A percentile compares a stretch with the other conserved stretches of the same genome.
These are phyloP conservation scores for Hansenula lynferdii DNA, from an alignment of 1,139 yeast species.

Conservation along the genomic window DNA sequence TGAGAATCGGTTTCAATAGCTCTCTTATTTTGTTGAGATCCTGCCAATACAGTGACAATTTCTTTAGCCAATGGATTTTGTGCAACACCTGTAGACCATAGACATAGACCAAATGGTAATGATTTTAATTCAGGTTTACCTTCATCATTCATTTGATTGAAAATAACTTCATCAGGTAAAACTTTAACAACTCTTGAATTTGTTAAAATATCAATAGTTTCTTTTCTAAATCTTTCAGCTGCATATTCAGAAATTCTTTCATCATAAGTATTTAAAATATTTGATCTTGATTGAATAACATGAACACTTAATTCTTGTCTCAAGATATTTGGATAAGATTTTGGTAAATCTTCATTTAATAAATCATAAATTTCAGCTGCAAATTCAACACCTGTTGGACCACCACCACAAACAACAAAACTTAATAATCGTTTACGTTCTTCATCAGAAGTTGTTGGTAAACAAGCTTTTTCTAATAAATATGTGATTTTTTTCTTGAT, in stretches of 20 bases:
- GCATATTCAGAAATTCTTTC: slow-evolving; percentile 57
- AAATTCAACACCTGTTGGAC: slow-evolving; percentile 67
- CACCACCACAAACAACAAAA: slow-evolving; percentile 67
- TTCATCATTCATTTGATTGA: slow-evolving; percentile 40
- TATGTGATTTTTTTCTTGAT: slow-evolving; percentile 49
- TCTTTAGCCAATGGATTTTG: slow-evolving; percentile 51
- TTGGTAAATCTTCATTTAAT: slow-evolving; percentile 52
- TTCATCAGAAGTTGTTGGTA: slow-evolving; percentile 55
- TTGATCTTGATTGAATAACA: slow-evolving; percentile 59
- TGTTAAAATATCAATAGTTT: slow-evolving; percentile 51
- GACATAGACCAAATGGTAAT: slow-evolving; percentile 54
- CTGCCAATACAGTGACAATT: slow-evolving; percentile 37
- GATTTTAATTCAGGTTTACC: slow-evolving; percentile 39
- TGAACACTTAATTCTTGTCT: slow-evolving; percentile 59
- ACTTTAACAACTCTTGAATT: slow-evolving; percentile 57
- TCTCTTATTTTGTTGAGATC: slow-evolving; percentile 46
- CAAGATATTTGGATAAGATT: slow-evolving; percentile 48
- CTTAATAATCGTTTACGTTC: slow-evolving; percentile 54
- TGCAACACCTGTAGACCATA: slow-evolving; percentile 69
- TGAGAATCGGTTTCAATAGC: slow-evolving; percentile 69
- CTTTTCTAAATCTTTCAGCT: slow-evolving; percentile 51
- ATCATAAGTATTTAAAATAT: slow-evolving; percentile 60
- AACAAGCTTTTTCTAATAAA: slow-evolving; percentile 52
- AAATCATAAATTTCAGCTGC: slow-evolving; percentile 62
- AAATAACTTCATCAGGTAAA: slow-evolving; percentile 46